Base-by-base conservation (phyloP, 139 green algal genomes). In the Tetraselmis chui region DNA sequence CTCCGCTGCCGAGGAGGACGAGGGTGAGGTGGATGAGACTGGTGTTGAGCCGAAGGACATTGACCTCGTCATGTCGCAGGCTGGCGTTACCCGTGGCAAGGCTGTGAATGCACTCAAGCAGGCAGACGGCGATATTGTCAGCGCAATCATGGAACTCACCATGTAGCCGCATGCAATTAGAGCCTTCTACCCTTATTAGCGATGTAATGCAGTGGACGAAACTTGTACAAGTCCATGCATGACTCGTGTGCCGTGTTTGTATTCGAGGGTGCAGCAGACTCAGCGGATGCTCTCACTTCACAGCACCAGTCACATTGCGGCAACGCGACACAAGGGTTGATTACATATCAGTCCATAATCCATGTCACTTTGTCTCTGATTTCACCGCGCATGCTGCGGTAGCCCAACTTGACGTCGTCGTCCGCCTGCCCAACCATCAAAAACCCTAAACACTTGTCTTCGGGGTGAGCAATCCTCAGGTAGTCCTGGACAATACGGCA, bases 31-130 rank as follows among this genome's bases (percentile, higher is more conserved):
- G 28, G 97, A 99, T 85, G 96, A 97, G 87, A 91, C 83, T 31
- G 97, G 95, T 24, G 91, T 99, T 31, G 97, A 99, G 90, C 75
- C 91, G 85, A 99, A 99, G 93, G 97, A 99, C 88, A 97, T 99
- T 86, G 97, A 99, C 89, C 93, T 99, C 75, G 97, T 99, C 59
- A 98, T 99, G 95, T 97, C 94, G 0, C 93, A 98, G 88, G 97
- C 97, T 24, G 93, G 91, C 77, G 97, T 98, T 26, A 91, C 83
- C 28, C 88, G 95, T 18, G 80, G 79, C 31, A 98, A 98, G 91
- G 97, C 97, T 2, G 91, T 99, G 29, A 93, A 92, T 82, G 96
- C 97, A 2, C 92, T 99, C 28, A 98, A 98, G 87, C 92, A 88
- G 32, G 94, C 90, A 5, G 91, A 96, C 29, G 93, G 93, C 2